A percentile compares a stretch with the other conserved stretches of the same genome.
Evolutionary conservation across 2,329 filamentous ascomycete species (phyloP).

Genomic region (Ramularia collo-cygni): DNA sequence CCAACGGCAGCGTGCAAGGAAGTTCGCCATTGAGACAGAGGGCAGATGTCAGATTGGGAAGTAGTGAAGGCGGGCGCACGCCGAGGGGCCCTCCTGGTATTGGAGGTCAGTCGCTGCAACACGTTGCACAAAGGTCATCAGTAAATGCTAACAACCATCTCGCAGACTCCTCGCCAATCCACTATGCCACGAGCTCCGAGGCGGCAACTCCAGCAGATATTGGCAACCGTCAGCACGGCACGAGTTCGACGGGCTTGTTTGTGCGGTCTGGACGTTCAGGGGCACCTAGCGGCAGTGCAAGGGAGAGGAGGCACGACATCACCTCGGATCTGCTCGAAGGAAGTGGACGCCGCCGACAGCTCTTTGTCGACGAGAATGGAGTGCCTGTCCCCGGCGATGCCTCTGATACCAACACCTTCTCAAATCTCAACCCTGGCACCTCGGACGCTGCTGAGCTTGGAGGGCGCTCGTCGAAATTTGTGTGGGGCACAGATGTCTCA

Average conservation of each 20-base stretch:
- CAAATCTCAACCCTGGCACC: conserved; percentile 69
- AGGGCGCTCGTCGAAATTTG: conserved; percentile 71
- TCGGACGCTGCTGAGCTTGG: conserved; percentile 87
- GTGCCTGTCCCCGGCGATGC: conserved; percentile 46
- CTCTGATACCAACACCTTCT: conserved; percentile 58
- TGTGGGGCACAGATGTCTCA: conserved; percentile 97
- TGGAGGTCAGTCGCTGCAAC: conserved; percentile 49
- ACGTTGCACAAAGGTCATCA: not conserved
- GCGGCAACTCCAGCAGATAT: conserved; percentile 28
- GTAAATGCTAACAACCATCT: conserved; percentile 15
- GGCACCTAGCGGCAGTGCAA: conserved; percentile 43
- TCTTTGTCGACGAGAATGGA: conserved; percentile 60
- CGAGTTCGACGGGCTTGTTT: conserved; percentile 66
- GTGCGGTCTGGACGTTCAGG: conserved; percentile 57
- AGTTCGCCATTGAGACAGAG: conserved; percentile 43
- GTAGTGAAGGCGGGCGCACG: conserved; percentile 59
- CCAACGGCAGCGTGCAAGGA: conserved; percentile 38
- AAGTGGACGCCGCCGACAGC: conserved; percentile 46
- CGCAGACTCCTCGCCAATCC: conserved; percentile 83
- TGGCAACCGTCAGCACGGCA: conserved; percentile 57
- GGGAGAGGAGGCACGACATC: conserved; percentile 74
- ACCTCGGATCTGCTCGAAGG: conserved; percentile 65
- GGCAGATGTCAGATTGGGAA: conserved; percentile 25
- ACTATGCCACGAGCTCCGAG: conserved; percentile 81
- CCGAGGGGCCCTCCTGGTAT: conserved; percentile 59